These are phyloP conservation scores for Haematococcus sp. DNA, from an alignment of 139 green algal genomes.

Conservation along the genomic window DNA sequence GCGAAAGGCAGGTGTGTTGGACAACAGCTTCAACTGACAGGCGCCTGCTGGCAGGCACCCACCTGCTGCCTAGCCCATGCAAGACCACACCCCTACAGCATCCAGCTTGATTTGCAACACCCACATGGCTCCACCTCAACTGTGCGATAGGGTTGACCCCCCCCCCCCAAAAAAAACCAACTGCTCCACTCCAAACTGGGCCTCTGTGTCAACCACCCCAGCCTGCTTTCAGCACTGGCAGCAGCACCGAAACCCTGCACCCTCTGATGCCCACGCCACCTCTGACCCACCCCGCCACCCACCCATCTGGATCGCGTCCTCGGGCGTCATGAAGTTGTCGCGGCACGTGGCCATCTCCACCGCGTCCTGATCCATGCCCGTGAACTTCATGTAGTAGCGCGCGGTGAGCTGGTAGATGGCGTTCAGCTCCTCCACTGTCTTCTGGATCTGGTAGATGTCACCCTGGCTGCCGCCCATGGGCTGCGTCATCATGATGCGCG, in stretches of 20 bases:
- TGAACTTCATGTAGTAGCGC: constrained; percentile 79
- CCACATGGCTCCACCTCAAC: no score
- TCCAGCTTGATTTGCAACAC: no score
- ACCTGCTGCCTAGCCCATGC: no score
- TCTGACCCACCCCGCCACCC: constrained; percentile 1
- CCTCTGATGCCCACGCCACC: background rate
- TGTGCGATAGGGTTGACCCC: no score
- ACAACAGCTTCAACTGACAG: no score
- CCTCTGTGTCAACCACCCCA: no score
- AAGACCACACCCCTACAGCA: no score
- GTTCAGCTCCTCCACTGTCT: constrained; percentile 61
- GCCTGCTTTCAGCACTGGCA: no score
- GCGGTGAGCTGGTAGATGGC: constrained; percentile 63
- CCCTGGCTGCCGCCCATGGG: constrained; percentile 70
- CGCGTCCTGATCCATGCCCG: constrained; percentile 64
- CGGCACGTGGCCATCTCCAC: constrained; percentile 79
- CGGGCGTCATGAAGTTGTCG: constrained; percentile 83
- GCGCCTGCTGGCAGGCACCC: no score
- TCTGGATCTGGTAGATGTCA: constrained; percentile 60
- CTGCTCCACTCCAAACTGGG: no score
- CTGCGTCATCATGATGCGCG: constrained; percentile 94
- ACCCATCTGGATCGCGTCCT: constrained; percentile 67
- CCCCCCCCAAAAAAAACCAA: no score
- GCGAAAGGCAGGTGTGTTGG: background rate
- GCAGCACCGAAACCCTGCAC: no score